These are phyloP conservation scores for Phytophthora podocarpi DNA, from an alignment of 352 stramenopile species.

Conservation along the genomic window DNA sequence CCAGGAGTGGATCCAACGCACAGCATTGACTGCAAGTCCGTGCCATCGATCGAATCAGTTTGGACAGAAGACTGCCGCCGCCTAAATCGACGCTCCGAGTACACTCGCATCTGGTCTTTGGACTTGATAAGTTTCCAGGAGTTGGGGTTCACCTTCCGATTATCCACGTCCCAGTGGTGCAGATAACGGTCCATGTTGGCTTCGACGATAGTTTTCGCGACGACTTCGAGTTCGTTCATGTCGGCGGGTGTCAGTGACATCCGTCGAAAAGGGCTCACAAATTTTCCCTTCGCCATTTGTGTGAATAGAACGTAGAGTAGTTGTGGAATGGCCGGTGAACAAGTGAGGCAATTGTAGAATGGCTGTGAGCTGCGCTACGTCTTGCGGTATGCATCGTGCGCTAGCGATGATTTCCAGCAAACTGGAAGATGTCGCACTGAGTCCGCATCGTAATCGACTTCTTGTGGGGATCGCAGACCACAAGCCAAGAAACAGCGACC, in stretches of 20 bases:
- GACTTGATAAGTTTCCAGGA: slow-evolving; percentile 37
- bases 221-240: slow-evolving; percentile 23
- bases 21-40: slow-evolving; percentile 26
- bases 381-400: neutral
- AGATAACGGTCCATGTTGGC: slow-evolving; percentile 37
- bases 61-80: neutral
- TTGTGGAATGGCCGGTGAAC: too few species aligned
- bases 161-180: slow-evolving; percentile 23
- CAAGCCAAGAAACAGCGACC: slow-evolving; percentile 5
- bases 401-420: slow-evolving; percentile 8
- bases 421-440: slow-evolving; percentile 18
- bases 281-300: slow-evolving; percentile 24
- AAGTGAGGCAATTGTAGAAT: slow-evolving; percentile 6
- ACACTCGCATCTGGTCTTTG: slow-evolving; percentile 23
- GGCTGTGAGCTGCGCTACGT: neutral
- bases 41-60: neutral
- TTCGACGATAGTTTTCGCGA: slow-evolving; percentile 25
- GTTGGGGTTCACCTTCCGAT: slow-evolving; percentile 27
- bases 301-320: too few species aligned
- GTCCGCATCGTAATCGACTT: neutral
- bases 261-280: slow-evolving; percentile 24
- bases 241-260: slow-evolving; percentile 18
- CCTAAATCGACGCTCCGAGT: slow-evolving; percentile 10
- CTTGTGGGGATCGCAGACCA: slow-evolving; percentile 10
- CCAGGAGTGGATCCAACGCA: slow-evolving; percentile 33